Base-by-base conservation (phyloP, 495 filamentous ascomycete species). In the Aspergillus avenaceus region DNA sequence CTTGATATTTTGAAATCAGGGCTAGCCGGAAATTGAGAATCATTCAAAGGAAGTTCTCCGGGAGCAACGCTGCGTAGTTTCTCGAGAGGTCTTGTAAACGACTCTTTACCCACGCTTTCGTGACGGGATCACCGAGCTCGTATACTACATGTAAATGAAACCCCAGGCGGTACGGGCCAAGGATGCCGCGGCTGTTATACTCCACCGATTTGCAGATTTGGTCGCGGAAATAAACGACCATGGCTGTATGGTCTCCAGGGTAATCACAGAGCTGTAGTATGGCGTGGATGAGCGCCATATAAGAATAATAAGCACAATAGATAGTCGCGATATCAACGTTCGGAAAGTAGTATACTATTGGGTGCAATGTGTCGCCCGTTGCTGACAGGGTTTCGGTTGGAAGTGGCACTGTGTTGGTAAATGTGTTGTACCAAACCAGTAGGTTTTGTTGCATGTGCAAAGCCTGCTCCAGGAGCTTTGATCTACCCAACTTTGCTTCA, bases 191-290 rank as follows among this genome's bases (percentile, higher is more conserved):
- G 8, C 58, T 36, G 22, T 55, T 61, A 29, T 61, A 67, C 49
- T 69, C 65, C 9, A 71, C 57, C 5, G 67, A 70, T 29, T 50
- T 63, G 56, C 67, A 71, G 21, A 69, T 67, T 50, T 63, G 62
- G 50, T 69, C 67, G 13, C 62, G 53, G 25, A 60, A 69, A 49
- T 64, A 64, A 21, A 46, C 25, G 8, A 63, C 50, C 57, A 60
- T 63, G 21, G 54, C 54, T 7, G 18, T 57, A 24, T 71, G 64
- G 8, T 59, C 53, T 13, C 65, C 67, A 16, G 64, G 54, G 28
- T 60, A 62, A 8, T 52, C 53, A 22, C 63, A 67, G 0, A 43
- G 40, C 13, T 45, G 61, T 25, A 71, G 29, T 13, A 60, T 44
- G 45, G 65, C 63, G 36, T 69, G 63, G 6, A 69, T 56, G 25